phyloP scores from a whole-genome alignment of 495 filamentous ascomycete genomes.

The Neurospora sp. region DNA sequence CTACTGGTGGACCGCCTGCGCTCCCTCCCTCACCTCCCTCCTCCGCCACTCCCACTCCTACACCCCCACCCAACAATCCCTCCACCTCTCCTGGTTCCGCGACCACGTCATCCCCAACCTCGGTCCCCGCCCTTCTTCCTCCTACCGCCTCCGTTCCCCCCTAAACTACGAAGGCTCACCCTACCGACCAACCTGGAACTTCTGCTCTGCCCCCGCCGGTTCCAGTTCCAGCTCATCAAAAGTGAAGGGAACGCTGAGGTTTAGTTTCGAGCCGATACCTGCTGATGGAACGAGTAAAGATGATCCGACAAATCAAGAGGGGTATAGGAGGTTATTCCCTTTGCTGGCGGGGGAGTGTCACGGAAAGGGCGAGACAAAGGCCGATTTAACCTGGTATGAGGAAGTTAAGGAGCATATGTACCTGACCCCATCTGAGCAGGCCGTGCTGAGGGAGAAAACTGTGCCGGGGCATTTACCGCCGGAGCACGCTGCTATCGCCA shows the following conservation, averaged over 20 bases:
- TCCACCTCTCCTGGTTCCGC: neutral
- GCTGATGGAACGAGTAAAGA: neutral
- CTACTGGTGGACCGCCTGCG: neutral
- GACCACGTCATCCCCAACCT: neutral
- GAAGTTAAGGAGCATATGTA: neutral
- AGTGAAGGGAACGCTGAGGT: neutral
- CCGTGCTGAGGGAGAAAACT: rapidly evolving
- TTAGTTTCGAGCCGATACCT: neutral
- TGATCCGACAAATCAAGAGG: neutral
- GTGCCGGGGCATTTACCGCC: neutral
- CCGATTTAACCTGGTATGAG: neutral
- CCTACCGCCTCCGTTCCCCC: neutral
- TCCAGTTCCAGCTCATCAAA: neutral
- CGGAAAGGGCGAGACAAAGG: neutral
- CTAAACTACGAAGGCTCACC: neutral
- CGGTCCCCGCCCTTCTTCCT: neutral
- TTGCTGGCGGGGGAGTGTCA: neutral
- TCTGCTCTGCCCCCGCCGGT: neutral
- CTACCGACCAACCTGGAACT: neutral
- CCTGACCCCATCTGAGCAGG: neutral
- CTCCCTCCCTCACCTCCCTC: neutral
- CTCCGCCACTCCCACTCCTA: neutral
- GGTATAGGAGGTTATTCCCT: neutral
- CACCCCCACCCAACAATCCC: neutral
- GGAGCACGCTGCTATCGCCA: neutral